phyloP scores from a whole-genome alignment of 805 yeast genomes.

The Suhomyces kilbournensis region DNA sequence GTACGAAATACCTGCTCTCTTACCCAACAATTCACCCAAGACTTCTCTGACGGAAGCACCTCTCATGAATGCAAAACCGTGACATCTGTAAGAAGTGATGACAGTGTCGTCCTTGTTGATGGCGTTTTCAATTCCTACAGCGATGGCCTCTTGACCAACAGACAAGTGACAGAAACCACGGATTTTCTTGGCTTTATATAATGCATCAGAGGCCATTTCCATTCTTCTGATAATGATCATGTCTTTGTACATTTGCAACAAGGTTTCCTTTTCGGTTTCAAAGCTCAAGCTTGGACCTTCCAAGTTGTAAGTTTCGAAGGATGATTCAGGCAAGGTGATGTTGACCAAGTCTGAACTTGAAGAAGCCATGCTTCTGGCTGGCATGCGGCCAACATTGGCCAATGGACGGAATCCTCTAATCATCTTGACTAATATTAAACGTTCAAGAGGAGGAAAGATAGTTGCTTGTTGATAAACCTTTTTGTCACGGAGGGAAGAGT shows the following conservation, averaged over 20 bases:
- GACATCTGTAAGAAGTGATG: constrained; percentile 98
- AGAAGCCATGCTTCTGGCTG: constrained; percentile 36
- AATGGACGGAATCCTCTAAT: constrained; percentile 16
- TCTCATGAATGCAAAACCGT: constrained; percentile 96
- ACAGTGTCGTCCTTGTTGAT: constrained; percentile 80
- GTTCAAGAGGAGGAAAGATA: constrained; percentile 13
- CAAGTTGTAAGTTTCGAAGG: constrained; percentile 83
- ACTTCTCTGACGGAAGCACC: constrained; percentile 90
- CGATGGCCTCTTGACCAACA: constrained; percentile 98
- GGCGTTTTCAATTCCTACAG: constrained; percentile 97
- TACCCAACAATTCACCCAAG: constrained; percentile 95
- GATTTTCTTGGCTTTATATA: constrained; percentile 96
- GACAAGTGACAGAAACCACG: constrained; percentile 99
- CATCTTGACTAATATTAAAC: constrained; percentile 11
- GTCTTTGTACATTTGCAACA: constrained; percentile 93
- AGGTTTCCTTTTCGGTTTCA: constrained; percentile 74
- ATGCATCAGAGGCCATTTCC: constrained; percentile 99
- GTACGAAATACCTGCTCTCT: constrained; percentile 88
- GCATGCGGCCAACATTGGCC: constrained; percentile 14
- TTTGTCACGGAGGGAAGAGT: constrained; percentile 10
- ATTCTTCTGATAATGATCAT: constrained; percentile 92
- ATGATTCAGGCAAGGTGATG: constrained; percentile 69
- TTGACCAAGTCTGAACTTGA: constrained; percentile 35
- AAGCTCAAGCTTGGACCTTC: constrained; percentile 65
- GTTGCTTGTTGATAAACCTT: not conserved